These are phyloP conservation scores for Fusarium beomiforme DNA, from an alignment of 2,329 filamentous ascomycete genomes.

Conservation along the genomic window DNA sequence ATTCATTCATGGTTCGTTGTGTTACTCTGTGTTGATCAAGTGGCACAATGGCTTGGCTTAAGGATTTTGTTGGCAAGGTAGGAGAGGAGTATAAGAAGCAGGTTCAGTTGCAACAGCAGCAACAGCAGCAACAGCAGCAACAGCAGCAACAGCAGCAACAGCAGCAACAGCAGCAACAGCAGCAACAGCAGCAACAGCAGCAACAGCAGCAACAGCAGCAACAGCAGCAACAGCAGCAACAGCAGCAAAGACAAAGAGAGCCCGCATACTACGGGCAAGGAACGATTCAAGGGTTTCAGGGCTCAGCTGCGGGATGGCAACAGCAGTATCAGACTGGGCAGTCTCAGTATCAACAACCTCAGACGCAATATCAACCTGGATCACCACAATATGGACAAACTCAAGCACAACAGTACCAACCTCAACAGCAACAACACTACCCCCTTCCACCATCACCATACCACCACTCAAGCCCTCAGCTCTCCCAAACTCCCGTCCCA, in stretches of 20 bases:
- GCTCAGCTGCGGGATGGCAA: constrained; percentile 1
- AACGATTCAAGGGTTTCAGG: background rate
- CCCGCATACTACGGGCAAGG: background rate
- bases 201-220: constrained; percentile 27
- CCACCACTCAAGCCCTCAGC: background rate
- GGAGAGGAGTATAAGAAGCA: constrained; percentile 38
- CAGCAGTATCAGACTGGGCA: constrained; percentile 2
- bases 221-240: constrained; percentile 24
- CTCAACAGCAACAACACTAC: constrained; percentile 13
- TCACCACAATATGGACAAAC: background rate
- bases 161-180: constrained; percentile 12
- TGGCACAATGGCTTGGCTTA: constrained; percentile 36
- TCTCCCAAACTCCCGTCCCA: background rate
- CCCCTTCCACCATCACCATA: constrained; percentile 1
- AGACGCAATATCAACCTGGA: constrained; percentile 8
- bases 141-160: constrained; percentile 6
- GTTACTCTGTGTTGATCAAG: background rate
- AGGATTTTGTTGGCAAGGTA: constrained; percentile 36
- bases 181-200: constrained; percentile 25
- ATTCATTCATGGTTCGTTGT: background rate
- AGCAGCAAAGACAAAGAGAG: background rate
- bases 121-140: constrained; percentile 24
- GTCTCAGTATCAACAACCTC: constrained; percentile 8
- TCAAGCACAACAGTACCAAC: constrained; percentile 7
- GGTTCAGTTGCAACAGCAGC: constrained; percentile 5